Conservation (phyloP, 2,329 filamentous ascomycete genomes). For the Tolypocladium tropicale region DNA sequence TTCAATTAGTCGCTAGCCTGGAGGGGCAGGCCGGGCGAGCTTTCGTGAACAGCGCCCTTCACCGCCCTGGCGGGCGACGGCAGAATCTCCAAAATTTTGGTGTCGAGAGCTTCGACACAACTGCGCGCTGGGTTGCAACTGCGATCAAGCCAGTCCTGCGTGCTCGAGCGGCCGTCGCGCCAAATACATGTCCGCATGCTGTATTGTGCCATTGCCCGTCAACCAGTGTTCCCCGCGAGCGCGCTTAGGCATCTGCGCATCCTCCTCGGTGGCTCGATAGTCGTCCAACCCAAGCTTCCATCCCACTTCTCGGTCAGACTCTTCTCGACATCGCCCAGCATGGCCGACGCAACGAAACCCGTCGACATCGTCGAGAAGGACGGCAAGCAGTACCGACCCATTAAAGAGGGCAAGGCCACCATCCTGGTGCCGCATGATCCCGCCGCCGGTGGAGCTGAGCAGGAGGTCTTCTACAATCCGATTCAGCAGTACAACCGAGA, state of each 20-base stretch:
- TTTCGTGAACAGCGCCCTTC: background rate
- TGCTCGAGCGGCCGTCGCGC: background rate
- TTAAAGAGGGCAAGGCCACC: constrained; percentile 46
- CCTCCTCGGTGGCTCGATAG: background rate
- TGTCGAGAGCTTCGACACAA: background rate
- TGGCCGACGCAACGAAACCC: constrained; percentile 7
- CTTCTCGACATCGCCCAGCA: constrained; percentile 2
- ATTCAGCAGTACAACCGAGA: constrained; percentile 99
- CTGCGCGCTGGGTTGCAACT: background rate
- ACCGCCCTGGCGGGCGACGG: constrained; percentile 10
- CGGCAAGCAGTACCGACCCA: constrained; percentile 39
- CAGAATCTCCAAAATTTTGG: constrained; percentile 15
- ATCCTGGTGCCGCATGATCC: constrained; percentile 42
- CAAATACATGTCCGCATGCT: constrained; percentile 9
- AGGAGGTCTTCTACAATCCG: constrained; percentile 95
- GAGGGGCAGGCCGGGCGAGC: background rate
- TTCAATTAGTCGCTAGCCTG: background rate
- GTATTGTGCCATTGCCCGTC: constrained; percentile 4
- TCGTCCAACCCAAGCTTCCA: background rate
- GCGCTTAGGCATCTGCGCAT: background rate
- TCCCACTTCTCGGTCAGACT: background rate
- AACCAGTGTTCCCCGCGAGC: constrained; percentile 9
- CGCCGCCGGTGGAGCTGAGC: constrained; percentile 47
- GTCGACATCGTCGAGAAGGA: constrained; percentile 20
- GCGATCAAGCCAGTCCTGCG: background rate